phyloP scores from a whole-genome alignment of 768 basidiomycete species.

The Mycena sanguinolenta region DNA sequence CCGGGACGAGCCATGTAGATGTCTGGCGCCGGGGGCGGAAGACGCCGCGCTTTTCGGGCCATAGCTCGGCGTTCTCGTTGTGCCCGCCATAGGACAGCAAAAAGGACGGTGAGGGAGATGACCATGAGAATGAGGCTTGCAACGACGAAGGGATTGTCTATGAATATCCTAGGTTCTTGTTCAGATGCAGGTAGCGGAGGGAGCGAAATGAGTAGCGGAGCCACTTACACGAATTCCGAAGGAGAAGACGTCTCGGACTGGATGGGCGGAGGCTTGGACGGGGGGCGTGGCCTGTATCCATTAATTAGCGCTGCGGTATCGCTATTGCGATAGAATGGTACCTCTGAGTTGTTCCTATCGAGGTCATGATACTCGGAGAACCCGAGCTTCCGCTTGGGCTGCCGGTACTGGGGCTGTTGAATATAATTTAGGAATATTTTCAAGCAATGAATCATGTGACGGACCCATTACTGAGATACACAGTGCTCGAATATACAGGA shows the following conservation, averaged over 20 bases:
- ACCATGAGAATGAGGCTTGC: constrained; percentile 10
- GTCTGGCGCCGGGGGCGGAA: not conserved
- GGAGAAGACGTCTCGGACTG: not conserved
- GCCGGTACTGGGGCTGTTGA: not conserved
- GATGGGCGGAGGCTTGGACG: not conserved
- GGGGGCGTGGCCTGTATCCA: not conserved
- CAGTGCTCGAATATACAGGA: not conserved
- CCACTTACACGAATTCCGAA: constrained; percentile 12
- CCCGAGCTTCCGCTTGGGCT: not conserved
- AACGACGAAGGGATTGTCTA: constrained; percentile 17
- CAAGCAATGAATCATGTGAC: not conserved
- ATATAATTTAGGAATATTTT: not conserved
- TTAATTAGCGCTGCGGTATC: not conserved
- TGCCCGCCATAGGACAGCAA: not conserved
- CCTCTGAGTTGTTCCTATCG: not conserved
- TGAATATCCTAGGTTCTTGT: not conserved
- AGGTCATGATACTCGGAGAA: not conserved
- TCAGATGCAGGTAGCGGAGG: too few species aligned
- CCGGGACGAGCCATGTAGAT: not conserved
- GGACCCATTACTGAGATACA: constrained; percentile 14
- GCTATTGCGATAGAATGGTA: not conserved
- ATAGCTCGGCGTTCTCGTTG: not conserved
- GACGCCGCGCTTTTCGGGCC: not conserved
- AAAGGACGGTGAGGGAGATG: constrained; percentile 11
- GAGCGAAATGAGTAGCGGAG: not conserved